phyloP scores from a whole-genome alignment of 306 rosid species.

The Pueraria montana region DNA sequence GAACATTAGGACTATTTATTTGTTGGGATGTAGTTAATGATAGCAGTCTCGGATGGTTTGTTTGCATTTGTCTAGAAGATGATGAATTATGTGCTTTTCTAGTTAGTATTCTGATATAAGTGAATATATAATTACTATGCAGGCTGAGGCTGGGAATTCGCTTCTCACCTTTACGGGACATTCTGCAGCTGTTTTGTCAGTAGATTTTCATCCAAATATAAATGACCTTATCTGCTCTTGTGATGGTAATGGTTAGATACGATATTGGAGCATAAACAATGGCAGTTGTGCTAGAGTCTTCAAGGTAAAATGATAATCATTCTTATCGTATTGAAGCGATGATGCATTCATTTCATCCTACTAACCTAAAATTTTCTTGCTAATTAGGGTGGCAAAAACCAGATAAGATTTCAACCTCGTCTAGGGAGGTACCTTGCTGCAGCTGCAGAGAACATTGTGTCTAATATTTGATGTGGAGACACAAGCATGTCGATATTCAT shows the following conservation, averaged over 20 bases:
- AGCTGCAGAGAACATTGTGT: constrained; percentile 83
- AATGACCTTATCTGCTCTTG: constrained; percentile 92
- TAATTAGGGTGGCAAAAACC: constrained; percentile 82
- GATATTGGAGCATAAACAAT: constrained; percentile 90
- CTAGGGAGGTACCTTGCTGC: constrained; percentile 89
- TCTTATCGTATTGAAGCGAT: not conserved
- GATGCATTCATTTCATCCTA: constrained; percentile 18
- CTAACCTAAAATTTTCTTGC: constrained; percentile 10
- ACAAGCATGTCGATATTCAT: constrained; percentile 69
- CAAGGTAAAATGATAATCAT: constrained; percentile 60
- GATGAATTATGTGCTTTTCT: too few relatives aligned
- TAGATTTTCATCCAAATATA: constrained; percentile 92
- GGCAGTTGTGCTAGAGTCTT: constrained; percentile 75
- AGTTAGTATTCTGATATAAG: too few relatives aligned
- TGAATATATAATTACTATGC: too few relatives aligned
- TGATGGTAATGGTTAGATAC: constrained; percentile 90
- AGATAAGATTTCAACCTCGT: constrained; percentile 93
- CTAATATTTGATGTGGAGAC: constrained; percentile 93
- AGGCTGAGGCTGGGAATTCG: too few relatives aligned
- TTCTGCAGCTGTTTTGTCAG: constrained; percentile 75
- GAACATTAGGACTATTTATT: too few relatives aligned
- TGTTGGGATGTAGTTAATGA: too few relatives aligned
- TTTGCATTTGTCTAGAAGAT: too few relatives aligned
- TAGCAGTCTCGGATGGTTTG: too few relatives aligned
- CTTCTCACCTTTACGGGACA: constrained; percentile 69